These are phyloP conservation scores for Noccaea caerulescens DNA, from an alignment of 345 rosid species.

Conservation along the genomic window DNA sequence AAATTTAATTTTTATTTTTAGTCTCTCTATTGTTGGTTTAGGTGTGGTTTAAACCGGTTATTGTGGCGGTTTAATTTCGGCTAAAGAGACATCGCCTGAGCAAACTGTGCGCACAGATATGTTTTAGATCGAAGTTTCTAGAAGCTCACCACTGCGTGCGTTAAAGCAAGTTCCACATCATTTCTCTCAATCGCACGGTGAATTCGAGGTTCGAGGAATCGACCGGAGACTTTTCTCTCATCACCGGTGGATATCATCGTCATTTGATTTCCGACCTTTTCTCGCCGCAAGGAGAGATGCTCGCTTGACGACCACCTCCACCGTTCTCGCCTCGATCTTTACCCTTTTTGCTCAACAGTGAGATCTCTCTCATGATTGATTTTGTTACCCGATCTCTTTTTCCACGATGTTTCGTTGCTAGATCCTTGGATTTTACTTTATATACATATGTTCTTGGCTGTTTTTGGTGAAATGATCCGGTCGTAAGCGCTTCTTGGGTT, in stretches of 20 bases:
- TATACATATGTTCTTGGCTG: not conserved
- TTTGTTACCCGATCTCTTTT: slow-evolving; percentile 1
- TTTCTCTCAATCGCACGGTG: slow-evolving; percentile 33
- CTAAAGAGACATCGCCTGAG: slow-evolving; percentile 27
- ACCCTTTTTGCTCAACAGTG: slow-evolving; percentile 22
- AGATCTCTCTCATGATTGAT: slow-evolving; percentile 15
- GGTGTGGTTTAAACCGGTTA: slow-evolving; percentile 22
- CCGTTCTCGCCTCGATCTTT: slow-evolving; percentile 28
- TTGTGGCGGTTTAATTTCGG: slow-evolving; percentile 17
- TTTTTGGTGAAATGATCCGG: slow-evolving; percentile 10
- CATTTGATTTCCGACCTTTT: not conserved
- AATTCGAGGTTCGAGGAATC: slow-evolving; percentile 29
- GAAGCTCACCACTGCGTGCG: slow-evolving; percentile 37
- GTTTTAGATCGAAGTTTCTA: slow-evolving; percentile 39
- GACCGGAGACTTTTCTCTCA: slow-evolving; percentile 20
- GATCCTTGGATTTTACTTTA: slow-evolving; percentile 23
- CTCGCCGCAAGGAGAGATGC: slow-evolving; percentile 32
- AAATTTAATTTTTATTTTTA: not conserved
- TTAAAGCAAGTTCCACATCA: slow-evolving; percentile 34
- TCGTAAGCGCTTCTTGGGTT: slow-evolving; percentile 3
- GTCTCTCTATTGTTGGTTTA: not conserved
- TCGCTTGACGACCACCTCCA: slow-evolving; percentile 30
- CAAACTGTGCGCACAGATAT: slow-evolving; percentile 34
- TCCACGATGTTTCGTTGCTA: slow-evolving; percentile 12
- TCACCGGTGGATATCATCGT: slow-evolving; percentile 11